Percentiles rank a stretch among this genome's conserved stretches.
phyloP scores from a whole-genome alignment of 163 green algal species.

The Scenedesmus sp. region DNA sequence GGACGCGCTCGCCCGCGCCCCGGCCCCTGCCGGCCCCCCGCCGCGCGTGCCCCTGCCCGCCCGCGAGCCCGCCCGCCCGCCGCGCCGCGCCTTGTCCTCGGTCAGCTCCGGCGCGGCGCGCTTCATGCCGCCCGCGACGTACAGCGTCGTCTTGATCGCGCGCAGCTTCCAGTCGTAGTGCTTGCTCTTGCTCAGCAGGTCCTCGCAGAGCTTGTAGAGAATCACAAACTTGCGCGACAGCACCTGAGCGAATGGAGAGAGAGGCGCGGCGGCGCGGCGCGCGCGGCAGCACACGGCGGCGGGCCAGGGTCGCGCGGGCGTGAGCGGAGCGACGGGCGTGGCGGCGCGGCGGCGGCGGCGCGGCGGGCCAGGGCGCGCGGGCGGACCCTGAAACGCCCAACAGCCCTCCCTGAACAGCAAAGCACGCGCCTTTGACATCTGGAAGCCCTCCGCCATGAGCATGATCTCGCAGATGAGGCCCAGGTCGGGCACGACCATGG shows the following conservation, averaged over 20 bases:
- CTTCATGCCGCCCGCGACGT: conserved; percentile 94
- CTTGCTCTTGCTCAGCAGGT: conserved; percentile 81
- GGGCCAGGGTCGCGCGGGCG: too few relatives aligned
- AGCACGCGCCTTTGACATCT: conserved; percentile 45
- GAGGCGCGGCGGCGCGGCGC: too few relatives aligned
- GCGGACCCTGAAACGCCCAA: too few relatives aligned
- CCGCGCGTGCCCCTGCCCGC: too few relatives aligned
- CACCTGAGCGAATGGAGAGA: too few relatives aligned
- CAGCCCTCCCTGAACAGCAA: not conserved
- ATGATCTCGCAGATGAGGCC: conserved; percentile 96
- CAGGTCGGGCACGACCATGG: conserved; percentile 94
- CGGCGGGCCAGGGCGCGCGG: too few relatives aligned
- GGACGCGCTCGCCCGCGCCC: too few relatives aligned
- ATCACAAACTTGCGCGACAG: conserved; percentile 95
- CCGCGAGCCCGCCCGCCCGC: not conserved
- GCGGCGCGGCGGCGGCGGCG: too few relatives aligned
- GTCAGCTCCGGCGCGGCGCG: conserved; percentile 82
- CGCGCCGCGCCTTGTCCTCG: conserved; percentile 84
- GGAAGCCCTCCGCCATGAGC: conserved; percentile 97
- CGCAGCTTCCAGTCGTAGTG: conserved; percentile 99
- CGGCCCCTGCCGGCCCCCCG: too few relatives aligned
- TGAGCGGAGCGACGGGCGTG: too few relatives aligned
- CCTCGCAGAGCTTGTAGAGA: conserved; percentile 94
- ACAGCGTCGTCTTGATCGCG: conserved; percentile 97
- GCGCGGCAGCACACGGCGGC: too few relatives aligned